Percentiles rank a stretch among this genome's conserved stretches.
Evolutionary conservation across 192 early-diverging fungal genomes (phyloP).

Genomic region (Radiomyces spectabilis): DNA sequence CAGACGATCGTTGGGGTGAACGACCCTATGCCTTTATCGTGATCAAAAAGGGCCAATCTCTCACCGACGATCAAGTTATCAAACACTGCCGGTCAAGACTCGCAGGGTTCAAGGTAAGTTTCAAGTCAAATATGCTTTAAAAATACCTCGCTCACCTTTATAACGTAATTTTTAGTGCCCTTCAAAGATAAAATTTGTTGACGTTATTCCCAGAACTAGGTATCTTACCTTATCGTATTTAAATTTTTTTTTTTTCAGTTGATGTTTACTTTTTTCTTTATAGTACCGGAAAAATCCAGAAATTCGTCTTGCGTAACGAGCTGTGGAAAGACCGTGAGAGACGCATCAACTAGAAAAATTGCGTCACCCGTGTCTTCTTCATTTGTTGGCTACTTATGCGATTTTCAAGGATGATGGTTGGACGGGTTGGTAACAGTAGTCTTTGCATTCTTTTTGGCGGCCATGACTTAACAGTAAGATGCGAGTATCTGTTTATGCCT

Average conservation of each 20-base stretch:
- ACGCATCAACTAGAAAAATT: too few species aligned
- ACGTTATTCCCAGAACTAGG: conserved; percentile 9
- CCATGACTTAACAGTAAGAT: too few species aligned
- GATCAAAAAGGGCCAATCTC: conserved; percentile 26
- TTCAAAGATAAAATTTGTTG: conserved; percentile 7
- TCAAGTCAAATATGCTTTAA: background rate
- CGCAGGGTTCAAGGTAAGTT: conserved; percentile 46
- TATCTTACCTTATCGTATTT: background rate
- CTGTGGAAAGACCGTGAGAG: conserved; percentile 19
- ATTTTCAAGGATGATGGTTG: too few species aligned
- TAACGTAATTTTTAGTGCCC: conserved; percentile 13
- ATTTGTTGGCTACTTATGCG: too few species aligned
- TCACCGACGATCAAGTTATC: conserved; percentile 21
- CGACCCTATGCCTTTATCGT: conserved; percentile 48
- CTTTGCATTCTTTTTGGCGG: too few species aligned
- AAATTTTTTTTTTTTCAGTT: background rate
- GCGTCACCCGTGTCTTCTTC: too few species aligned
- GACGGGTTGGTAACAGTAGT: too few species aligned
- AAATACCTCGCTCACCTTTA: background rate
- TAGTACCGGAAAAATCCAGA: conserved; percentile 15
- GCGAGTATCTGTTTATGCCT: too few species aligned
- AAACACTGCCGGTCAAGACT: conserved; percentile 30
- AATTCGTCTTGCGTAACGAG: conserved; percentile 2
- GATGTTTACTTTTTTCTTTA: background rate
- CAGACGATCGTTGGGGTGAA: conserved; percentile 55